Conservation (phyloP, 2,329 filamentous ascomycete genomes). For the Aureobasidium pullulans region DNA sequence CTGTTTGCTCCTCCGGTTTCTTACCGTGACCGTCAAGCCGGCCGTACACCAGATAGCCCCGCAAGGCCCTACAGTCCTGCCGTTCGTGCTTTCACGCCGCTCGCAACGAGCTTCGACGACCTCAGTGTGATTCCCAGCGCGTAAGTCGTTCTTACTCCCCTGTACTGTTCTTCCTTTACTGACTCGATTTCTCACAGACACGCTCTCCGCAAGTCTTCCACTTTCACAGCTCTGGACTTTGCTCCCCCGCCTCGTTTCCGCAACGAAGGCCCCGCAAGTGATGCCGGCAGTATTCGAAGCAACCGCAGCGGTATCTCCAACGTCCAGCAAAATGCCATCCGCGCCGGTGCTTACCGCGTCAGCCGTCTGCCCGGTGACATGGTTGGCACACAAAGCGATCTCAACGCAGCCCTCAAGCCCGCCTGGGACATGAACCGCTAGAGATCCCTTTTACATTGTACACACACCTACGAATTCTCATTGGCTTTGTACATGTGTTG, state of each 20-base stretch:
- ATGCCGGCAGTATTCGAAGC: slow-evolving; percentile 51
- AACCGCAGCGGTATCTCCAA: slow-evolving; percentile 72
- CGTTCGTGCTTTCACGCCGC: slow-evolving; percentile 66
- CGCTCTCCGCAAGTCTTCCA: slow-evolving; percentile 65
- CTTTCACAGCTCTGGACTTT: slow-evolving; percentile 75
- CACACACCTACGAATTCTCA: not conserved
- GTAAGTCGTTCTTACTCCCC: slow-evolving; percentile 49
- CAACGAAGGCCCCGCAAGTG: slow-evolving; percentile 45
- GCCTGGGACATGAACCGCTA: slow-evolving; percentile 41
- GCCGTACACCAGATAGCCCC: slow-evolving; percentile 54
- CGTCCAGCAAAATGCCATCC: slow-evolving; percentile 62
- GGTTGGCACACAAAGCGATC: slow-evolving; percentile 67
- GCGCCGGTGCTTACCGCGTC: slow-evolving; percentile 76
- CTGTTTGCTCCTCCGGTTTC: slow-evolving; percentile 77
- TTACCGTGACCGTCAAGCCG: slow-evolving; percentile 57
- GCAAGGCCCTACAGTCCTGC: slow-evolving; percentile 64
- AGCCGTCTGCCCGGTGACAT: slow-evolving; percentile 75
- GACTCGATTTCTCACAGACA: slow-evolving; percentile 43
- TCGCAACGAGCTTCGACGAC: slow-evolving; percentile 80
- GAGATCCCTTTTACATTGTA: not conserved
- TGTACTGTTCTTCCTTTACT: slow-evolving; percentile 22
- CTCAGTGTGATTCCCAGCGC: slow-evolving; percentile 80
- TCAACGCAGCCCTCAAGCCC: slow-evolving; percentile 52
- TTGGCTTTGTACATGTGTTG: not conserved
- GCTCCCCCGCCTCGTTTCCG: slow-evolving; percentile 69